Evolutionary conservation across 768 basidiomycete species (phyloP), one percentile per base, ranked within the genome.

Genomic region (Lentinula boryana): DNA sequence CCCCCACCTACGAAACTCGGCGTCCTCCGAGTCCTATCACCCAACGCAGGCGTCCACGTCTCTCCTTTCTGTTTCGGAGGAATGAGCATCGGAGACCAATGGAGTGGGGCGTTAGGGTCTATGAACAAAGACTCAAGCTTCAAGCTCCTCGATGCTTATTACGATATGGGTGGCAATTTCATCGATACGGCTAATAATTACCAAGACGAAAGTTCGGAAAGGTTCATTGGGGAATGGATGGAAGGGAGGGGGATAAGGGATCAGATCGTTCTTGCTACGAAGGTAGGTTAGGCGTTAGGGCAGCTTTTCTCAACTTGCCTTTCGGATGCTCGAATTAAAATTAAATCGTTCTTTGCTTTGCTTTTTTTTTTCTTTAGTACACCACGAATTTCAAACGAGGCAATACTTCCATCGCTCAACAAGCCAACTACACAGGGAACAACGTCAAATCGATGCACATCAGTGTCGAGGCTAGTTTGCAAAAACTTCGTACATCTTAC

Each of bases 151-250:
- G 80, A 82, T 56, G 72, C 76, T 0, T 80, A 67, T 62, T 74
- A 66, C 50, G 74, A 79, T n/a, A 69, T 70, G 0, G 80, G 80
- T 2, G 80, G 81, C 1, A 81, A 81, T 65, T 77, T 80, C 50
- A 78, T 81, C 60, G 80, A 80, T 52, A 80, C 79, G 0, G 77
- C 81, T 3, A 80, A 78, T 61, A 69, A 66, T 65, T 82, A 81
- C 58, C 83, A 86, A 63, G 77, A 84, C 60, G 84, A 80, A 62
- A 66, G 76, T n/a, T 84, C 82, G 3, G 85, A 89, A 66, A 58
- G 63, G 55, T 78, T 79, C 64, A 74, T 83, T 33, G 83, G 82
- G 3, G 81, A 83, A 65, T 84, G 81, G 82, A 77, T 78, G 58
- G 75, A 80, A 62, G 62, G 68, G 33, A 70, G 80, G 23, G 74